Percentiles rank a stretch among this genome's conserved stretches.
These are phyloP conservation scores for Vitis labrusca DNA, from an alignment of 164 flowering plant genomes.

Conservation along the genomic window DNA sequence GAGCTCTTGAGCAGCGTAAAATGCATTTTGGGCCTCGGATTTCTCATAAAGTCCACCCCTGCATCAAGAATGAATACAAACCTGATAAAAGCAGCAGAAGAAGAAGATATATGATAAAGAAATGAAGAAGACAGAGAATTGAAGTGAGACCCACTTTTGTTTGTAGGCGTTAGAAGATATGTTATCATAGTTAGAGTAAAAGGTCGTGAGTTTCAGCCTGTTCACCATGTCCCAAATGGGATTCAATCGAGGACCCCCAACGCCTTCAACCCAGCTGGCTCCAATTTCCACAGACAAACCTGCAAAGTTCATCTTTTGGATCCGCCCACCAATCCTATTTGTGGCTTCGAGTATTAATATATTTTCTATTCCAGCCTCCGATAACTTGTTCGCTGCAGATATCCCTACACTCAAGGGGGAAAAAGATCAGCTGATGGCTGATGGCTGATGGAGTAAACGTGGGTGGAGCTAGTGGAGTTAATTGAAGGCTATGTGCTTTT, in stretches of 20 bases:
- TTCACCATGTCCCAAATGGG: conserved; percentile 92
- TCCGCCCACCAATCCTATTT: conserved; percentile 85
- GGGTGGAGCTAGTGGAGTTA: too few relatives aligned
- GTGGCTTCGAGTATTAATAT: conserved; percentile 77
- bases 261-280: conserved; percentile 94
- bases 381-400: conserved; percentile 77
- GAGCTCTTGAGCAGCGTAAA: conserved; percentile 6
- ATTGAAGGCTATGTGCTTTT: too few relatives aligned
- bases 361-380: conserved; percentile 75
- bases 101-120: too few relatives aligned
- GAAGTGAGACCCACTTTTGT: conserved; percentile 11
- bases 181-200: conserved; percentile 16
- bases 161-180: conserved; percentile 25
- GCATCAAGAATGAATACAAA: background rate
- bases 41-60: conserved; percentile 23
- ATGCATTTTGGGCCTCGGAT: conserved; percentile 3
- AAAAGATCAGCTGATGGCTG: too few relatives aligned
- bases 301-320: conserved; percentile 65
- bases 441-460: too few relatives aligned
- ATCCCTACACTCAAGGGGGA: conserved; percentile 39
- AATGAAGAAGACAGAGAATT: too few relatives aligned
- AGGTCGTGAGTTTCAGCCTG: conserved; percentile 44
- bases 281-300: conserved; percentile 83
- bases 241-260: conserved; percentile 74
- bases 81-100: too few relatives aligned